Percentiles rank a stretch among this genome's conserved stretches.
phyloP scores from a whole-genome alignment of 2,329 filamentous ascomycete species.

The Trichoderma sp. region DNA sequence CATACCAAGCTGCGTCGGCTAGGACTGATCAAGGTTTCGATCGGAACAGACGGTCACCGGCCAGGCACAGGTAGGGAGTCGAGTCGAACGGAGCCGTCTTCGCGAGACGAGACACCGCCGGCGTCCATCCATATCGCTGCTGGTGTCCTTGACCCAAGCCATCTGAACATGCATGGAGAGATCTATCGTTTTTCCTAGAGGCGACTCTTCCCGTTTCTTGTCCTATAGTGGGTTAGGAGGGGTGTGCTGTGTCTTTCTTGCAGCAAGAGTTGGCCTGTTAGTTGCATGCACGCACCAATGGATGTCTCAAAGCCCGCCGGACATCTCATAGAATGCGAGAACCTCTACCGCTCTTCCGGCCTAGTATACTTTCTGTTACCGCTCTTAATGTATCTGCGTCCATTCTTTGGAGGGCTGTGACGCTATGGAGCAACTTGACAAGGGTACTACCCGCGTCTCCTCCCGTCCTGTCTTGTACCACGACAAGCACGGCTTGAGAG shows the following conservation, averaged over 20 bases:
- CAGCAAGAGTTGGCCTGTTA: not conserved
- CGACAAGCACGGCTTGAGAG: not conserved
- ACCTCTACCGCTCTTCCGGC: not conserved
- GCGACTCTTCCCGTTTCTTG: not conserved
- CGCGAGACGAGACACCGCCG: not conserved
- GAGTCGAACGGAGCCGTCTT: not conserved
- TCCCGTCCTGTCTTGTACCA: not conserved
- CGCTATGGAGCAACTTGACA: not conserved
- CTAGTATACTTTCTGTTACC: not conserved
- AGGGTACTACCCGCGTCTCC: not conserved
- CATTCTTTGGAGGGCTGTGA: not conserved
- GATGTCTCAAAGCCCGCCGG: not conserved
- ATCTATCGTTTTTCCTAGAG: not conserved
- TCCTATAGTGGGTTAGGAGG: not conserved
- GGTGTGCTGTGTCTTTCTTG: not conserved
- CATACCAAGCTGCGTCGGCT: constrained; percentile 9
- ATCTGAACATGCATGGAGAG: not conserved
- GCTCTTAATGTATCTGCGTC: not conserved
- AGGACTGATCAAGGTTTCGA: not conserved
- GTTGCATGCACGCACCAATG: not conserved
- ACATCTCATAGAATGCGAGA: not conserved
- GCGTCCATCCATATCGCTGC: not conserved
- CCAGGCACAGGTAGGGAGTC: not conserved
- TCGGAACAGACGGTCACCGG: not conserved
- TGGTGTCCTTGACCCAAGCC: not conserved